phyloP scores from a whole-genome alignment of 2,329 filamentous ascomycete species.

The Fusarium coicis region DNA sequence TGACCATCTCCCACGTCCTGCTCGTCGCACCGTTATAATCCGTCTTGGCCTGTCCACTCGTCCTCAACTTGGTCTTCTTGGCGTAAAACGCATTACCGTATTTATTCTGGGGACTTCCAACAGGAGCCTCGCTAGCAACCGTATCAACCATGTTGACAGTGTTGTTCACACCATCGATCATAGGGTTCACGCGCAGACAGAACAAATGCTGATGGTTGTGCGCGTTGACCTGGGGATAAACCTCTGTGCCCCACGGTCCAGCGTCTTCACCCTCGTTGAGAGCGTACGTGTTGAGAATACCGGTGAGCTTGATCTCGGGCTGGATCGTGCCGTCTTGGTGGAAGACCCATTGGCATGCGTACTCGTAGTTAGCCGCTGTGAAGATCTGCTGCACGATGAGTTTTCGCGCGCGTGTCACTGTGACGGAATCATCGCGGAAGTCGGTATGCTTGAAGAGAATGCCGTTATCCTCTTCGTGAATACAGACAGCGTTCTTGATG shows the following conservation, averaged over 20 bases:
- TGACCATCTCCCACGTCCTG: constrained; percentile 91
- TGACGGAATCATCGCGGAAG: constrained; percentile 88
- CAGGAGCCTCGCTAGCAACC: constrained; percentile 73
- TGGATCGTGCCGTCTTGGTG: constrained; percentile 89
- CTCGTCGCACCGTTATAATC: constrained; percentile 85
- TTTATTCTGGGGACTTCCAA: constrained; percentile 83
- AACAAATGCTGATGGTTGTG: constrained; percentile 98
- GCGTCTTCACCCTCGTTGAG: constrained; percentile 85
- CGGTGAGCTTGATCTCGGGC: constrained; percentile 90
- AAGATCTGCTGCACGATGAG: constrained; percentile 92
- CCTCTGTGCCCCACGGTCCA: constrained; percentile 89
- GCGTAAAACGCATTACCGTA: constrained; percentile 94
- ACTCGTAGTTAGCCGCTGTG: constrained; percentile 96
- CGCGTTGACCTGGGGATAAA: constrained; percentile 84
- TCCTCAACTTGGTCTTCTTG: constrained; percentile 82
- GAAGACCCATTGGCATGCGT: constrained; percentile 81
- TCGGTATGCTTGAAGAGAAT: constrained; percentile 96
- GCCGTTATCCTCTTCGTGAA: constrained; percentile 92
- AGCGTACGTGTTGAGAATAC: constrained; percentile 91
- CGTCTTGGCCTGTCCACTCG: constrained; percentile 73
- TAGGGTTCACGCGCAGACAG: constrained; percentile 87
- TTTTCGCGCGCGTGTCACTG: constrained; percentile 87
- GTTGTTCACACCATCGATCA: constrained; percentile 86
- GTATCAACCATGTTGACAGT: constrained; percentile 88
- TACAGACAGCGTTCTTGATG: constrained; percentile 94